Evolutionary conservation across 2,329 filamentous ascomycete genomes (phyloP).

Genomic region (Penicillium sp.): DNA sequence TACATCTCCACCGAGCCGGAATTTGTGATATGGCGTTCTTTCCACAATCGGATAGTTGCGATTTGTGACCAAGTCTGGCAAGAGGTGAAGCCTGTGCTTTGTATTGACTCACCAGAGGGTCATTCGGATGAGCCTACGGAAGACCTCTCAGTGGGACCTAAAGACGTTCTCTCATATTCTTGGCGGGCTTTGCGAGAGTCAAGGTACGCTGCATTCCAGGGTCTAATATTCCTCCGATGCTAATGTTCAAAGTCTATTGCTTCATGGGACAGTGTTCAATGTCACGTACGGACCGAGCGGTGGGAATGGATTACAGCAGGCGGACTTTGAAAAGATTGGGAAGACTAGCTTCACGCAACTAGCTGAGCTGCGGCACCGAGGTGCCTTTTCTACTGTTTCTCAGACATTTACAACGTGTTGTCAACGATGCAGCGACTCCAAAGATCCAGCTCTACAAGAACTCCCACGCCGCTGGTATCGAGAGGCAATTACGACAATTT

Average conservation of each 20-base stretch:
- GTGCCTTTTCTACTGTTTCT: conserved; percentile 89
- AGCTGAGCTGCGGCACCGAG: conserved; percentile 77
- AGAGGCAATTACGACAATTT: conserved; percentile 64
- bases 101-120: conserved; percentile 91
- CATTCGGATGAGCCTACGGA: conserved; percentile 60
- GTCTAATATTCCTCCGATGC: conserved; percentile 10
- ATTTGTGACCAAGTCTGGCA: conserved; percentile 71
- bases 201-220: conserved; percentile 55
- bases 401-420: conserved; percentile 83
- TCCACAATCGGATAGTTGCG: conserved; percentile 52
- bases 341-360: conserved; percentile 77
- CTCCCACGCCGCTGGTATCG: conserved; percentile 69
- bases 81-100: conserved; percentile 72
- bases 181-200: conserved; percentile 95
- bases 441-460: conserved; percentile 41
- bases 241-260: conserved; percentile 60
- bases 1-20: conserved; percentile 28
- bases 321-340: conserved; percentile 65
- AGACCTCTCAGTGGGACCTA: conserved; percentile 72
- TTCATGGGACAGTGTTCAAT: conserved; percentile 61
- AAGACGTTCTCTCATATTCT: conserved; percentile 88
- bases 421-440: conserved; percentile 58
- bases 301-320: conserved; percentile 49
- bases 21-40: conserved; percentile 29
- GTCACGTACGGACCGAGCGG: conserved; percentile 48